A percentile compares a stretch with the other conserved stretches of the same genome.
Evolutionary conservation across 371 early-diverging fungal species (phyloP).

Genomic region (Mucor circinelloides): DNA sequence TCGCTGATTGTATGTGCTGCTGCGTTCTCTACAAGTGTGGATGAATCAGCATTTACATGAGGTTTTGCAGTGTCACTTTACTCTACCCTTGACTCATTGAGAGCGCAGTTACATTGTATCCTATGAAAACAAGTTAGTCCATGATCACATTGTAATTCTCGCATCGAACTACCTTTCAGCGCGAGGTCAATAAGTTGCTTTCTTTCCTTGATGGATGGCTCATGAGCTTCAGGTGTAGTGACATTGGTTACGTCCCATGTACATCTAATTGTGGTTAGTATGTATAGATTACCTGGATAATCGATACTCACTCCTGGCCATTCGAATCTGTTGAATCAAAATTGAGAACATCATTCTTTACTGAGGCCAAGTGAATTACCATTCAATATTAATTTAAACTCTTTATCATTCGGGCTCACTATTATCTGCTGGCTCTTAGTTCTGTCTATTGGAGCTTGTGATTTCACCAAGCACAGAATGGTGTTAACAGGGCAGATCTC

Average conservation of each 20-base stretch:
- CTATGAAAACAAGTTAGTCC: neutral
- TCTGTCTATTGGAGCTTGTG: neutral
- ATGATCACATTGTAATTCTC: neutral
- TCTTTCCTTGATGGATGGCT: neutral
- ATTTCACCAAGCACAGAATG: neutral
- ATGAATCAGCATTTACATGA: neutral
- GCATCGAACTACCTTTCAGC: neutral
- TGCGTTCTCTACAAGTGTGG: neutral
- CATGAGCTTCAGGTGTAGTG: neutral
- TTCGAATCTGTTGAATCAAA: neutral
- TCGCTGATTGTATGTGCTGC: neutral
- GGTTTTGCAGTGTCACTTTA: neutral
- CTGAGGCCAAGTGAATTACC: neutral
- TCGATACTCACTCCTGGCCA: neutral
- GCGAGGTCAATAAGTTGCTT: neutral
- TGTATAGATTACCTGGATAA: neutral
- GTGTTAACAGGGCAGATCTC: neutral
- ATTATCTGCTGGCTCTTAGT: neutral
- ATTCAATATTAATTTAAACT: neutral
- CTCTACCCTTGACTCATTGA: neutral
- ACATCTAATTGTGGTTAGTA: neutral
- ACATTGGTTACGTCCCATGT: neutral
- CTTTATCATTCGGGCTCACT: neutral
- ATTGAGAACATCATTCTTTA: neutral
- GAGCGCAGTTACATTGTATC: neutral